Percentiles rank a stretch among this genome's conserved stretches.
Evolutionary conservation across 2,329 filamentous ascomycete species (phyloP).

Genomic region (Neodidymelliopsis sp.): DNA sequence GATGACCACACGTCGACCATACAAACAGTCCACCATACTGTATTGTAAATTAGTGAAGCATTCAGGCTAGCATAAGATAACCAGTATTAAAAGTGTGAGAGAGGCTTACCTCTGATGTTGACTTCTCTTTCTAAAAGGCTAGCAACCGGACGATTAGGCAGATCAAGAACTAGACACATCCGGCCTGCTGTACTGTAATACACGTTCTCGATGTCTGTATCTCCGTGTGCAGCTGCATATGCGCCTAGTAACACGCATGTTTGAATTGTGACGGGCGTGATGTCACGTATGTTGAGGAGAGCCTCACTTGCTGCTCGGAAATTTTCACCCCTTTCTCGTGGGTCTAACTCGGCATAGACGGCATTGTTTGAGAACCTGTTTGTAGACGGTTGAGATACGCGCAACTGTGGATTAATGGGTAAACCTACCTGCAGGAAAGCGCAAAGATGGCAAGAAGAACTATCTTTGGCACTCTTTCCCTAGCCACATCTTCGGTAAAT

Average conservation of each 20-base stretch:
- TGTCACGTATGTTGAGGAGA: constrained; percentile 28
- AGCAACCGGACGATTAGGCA: constrained; percentile 28
- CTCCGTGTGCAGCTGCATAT: constrained; percentile 33
- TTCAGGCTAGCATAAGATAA: background rate
- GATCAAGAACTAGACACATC: constrained; percentile 31
- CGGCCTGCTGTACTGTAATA: constrained; percentile 34
- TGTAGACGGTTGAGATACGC: background rate
- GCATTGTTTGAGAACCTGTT: constrained; percentile 24
- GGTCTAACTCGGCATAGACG: constrained; percentile 23
- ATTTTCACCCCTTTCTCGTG: constrained; percentile 27
- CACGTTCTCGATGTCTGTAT: constrained; percentile 34
- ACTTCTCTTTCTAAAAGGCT: constrained; percentile 32
- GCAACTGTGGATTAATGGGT: background rate
- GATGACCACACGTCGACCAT: constrained; percentile 40
- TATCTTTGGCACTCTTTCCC: constrained; percentile 25
- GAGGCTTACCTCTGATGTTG: constrained; percentile 27
- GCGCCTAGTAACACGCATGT: constrained; percentile 30
- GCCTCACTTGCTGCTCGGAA: constrained; percentile 28
- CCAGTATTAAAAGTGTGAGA: too few species aligned
- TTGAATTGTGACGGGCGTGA: constrained; percentile 27
- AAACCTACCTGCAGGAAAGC: constrained; percentile 25
- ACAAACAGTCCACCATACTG: constrained; percentile 33
- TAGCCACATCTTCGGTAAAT: constrained; percentile 27
- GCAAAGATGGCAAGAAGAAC: constrained; percentile 32
- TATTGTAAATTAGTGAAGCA: background rate